A percentile compares a stretch with the other conserved stretches of the same genome.
These are phyloP conservation scores for Candida tetrigidarum DNA, from an alignment of 1,139 yeast genomes.

Conservation along the genomic window DNA sequence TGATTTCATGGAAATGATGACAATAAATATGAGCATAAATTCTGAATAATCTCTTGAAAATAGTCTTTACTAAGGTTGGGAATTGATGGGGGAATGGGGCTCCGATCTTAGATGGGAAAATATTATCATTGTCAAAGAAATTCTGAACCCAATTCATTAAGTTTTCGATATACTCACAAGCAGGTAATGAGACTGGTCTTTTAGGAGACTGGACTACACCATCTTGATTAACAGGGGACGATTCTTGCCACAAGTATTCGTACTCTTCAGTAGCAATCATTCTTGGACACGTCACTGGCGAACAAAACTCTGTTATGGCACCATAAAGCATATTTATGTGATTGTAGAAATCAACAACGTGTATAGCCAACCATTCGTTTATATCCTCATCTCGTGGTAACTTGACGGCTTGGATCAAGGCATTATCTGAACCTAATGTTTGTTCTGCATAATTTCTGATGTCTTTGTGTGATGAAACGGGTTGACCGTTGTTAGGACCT, in stretches of 20 bases:
- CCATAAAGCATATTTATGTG: conserved; percentile 98
- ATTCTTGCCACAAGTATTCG: conserved; percentile 94
- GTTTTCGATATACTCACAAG: conserved; percentile 93
- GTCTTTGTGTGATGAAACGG: conserved; percentile 67
- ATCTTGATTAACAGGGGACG: conserved; percentile 40
- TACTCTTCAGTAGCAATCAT: conserved; percentile 98
- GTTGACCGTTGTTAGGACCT: conserved; percentile 29
- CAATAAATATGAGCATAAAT: conserved; percentile 99
- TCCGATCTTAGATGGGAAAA: conserved; percentile 89
- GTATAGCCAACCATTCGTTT: conserved; percentile 97
- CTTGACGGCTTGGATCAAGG: conserved; percentile 89
- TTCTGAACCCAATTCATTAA: conserved; percentile 95
- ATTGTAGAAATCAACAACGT: conserved; percentile 87
- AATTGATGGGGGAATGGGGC: conserved; percentile 81
- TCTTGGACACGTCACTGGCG: conserved; percentile 89
- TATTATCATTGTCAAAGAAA: conserved; percentile 83
- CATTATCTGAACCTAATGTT: conserved; percentile 91
- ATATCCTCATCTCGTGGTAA: conserved; percentile 92
- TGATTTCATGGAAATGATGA: conserved; percentile 94
- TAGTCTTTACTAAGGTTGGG: conserved; percentile 76
- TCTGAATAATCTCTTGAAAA: conserved; percentile 87
- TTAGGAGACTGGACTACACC: conserved; percentile 50
- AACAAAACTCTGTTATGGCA: conserved; percentile 93
- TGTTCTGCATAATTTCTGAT: conserved; percentile 89
- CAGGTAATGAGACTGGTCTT: conserved; percentile 62